Evolutionary conservation across 1,284 basidiomycete species (phyloP).

Genomic region (Coniferiporia weirii): DNA sequence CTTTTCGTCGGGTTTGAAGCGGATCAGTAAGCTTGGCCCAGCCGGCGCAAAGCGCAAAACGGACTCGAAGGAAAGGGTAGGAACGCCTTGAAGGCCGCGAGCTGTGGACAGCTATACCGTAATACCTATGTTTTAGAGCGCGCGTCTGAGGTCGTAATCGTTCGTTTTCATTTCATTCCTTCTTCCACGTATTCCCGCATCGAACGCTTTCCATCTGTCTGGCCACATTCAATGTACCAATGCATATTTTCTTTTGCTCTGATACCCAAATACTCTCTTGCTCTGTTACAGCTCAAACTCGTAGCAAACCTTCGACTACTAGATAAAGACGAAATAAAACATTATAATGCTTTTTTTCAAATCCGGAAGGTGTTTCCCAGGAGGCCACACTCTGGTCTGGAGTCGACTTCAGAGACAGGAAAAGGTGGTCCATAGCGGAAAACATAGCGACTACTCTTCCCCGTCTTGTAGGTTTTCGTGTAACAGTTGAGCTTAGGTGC

Average conservation of each 20-base stretch:
- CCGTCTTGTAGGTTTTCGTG: not conserved
- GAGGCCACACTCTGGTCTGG: not conserved
- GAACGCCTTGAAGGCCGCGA: constrained; percentile 1
- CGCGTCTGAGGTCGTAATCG: constrained; percentile 4
- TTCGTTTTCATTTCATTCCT: not conserved
- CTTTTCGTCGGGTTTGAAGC: constrained; percentile 50
- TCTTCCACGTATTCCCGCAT: constrained; percentile 2
- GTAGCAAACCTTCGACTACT: not conserved
- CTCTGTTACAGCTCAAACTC: not conserved
- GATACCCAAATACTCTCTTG: constrained; percentile 13
- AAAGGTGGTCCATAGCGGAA: not conserved
- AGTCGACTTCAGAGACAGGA: not conserved
- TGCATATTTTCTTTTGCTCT: constrained; percentile 9
- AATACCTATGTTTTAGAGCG: not conserved
- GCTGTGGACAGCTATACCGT: not conserved
- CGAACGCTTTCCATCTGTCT: constrained; percentile 5
- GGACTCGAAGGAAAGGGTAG: constrained; percentile 33
- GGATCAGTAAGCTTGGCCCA: constrained; percentile 43
- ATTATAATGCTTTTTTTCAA: not conserved
- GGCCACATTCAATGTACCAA: constrained; percentile 17
- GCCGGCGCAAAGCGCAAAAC: constrained; percentile 40
- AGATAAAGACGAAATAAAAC: not conserved
- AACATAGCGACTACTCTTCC: not conserved
- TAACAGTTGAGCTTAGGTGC: not conserved
- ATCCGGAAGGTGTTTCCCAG: not conserved